A percentile compares a stretch with the other conserved stretches of the same genome.
Conservation (phyloP, 331 rosid species). For the Dryas integrifolia region DNA sequence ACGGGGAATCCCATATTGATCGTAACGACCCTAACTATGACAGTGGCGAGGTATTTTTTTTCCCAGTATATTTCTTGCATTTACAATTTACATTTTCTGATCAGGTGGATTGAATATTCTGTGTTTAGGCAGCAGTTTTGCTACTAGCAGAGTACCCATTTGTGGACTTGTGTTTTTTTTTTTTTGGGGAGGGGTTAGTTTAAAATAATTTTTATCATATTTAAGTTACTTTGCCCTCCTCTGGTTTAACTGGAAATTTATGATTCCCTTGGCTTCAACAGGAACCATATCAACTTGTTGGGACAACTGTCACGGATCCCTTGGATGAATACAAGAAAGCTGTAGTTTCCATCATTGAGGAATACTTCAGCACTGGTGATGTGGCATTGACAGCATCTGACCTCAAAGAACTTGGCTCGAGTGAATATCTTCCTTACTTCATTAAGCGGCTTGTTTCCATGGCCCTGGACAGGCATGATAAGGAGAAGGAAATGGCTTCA, state of each 20-base stretch:
- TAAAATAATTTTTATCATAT: no score
- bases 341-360: constrained; percentile 74
- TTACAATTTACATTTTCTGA: neutral
- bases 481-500: constrained; percentile 99
- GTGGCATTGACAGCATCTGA: constrained; percentile 86
- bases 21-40: constrained; percentile 85
- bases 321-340: constrained; percentile 93
- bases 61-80: neutral
- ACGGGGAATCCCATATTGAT: constrained; percentile 55
- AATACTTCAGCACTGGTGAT: constrained; percentile 82
- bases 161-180: no score
- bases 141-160: no score
- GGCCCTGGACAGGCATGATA: constrained; percentile 98
- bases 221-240: no score
- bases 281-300: constrained; percentile 97
- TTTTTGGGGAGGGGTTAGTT: no score
- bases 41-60: constrained; percentile 68
- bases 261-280: constrained; percentile 27
- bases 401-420: constrained; percentile 84
- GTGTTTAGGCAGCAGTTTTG: neutral
- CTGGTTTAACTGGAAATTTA: neutral
- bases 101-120: neutral
- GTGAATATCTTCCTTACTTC: constrained; percentile 84
- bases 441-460: constrained; percentile 86
- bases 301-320: constrained; percentile 72